phyloP scores from a whole-genome alignment of 2,329 filamentous ascomycete species.

The Daldinia sp. region DNA sequence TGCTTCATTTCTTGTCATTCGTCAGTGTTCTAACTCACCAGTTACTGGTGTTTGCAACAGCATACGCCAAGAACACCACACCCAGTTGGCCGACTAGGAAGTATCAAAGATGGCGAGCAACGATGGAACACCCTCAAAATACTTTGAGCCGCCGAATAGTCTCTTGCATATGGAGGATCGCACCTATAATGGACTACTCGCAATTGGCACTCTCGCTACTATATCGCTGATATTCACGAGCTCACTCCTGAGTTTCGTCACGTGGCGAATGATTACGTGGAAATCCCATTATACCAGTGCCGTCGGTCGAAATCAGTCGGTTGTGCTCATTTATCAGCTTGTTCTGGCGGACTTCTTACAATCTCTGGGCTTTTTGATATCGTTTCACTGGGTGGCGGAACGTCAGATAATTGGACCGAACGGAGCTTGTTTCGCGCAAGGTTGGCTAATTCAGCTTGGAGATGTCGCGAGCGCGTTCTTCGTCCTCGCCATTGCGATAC shows the following conservation, averaged over 20 bases:
- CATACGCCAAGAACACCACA: background rate
- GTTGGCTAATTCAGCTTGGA: conserved; percentile 66
- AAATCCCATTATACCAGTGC: conserved; percentile 49
- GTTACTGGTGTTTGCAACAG: background rate
- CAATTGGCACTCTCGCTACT: conserved; percentile 60
- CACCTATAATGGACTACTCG: conserved; percentile 54
- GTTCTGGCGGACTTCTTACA: conserved; percentile 65
- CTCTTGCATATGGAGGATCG: conserved; percentile 37
- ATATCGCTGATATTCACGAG: conserved; percentile 60
- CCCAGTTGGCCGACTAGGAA: background rate
- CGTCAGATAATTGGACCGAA: conserved; percentile 60
- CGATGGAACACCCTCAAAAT: conserved; percentile 37
- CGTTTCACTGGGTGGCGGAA: conserved; percentile 63
- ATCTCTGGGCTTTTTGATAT: conserved; percentile 62
- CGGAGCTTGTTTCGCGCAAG: conserved; percentile 64
- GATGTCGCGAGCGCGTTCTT: conserved; percentile 66
- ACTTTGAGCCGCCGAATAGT: conserved; percentile 43
- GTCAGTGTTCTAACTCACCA: conserved; percentile 1
- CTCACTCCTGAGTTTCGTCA: conserved; percentile 58
- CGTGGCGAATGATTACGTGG: conserved; percentile 60
- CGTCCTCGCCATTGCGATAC: conserved; percentile 65
- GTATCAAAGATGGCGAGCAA: conserved; percentile 32
- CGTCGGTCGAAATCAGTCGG: conserved; percentile 60
- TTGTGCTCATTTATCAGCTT: conserved; percentile 68
- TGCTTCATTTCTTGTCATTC: background rate